Conservation (phyloP, 495 filamentous ascomycete genomes). For the Xylaria venustula region DNA sequence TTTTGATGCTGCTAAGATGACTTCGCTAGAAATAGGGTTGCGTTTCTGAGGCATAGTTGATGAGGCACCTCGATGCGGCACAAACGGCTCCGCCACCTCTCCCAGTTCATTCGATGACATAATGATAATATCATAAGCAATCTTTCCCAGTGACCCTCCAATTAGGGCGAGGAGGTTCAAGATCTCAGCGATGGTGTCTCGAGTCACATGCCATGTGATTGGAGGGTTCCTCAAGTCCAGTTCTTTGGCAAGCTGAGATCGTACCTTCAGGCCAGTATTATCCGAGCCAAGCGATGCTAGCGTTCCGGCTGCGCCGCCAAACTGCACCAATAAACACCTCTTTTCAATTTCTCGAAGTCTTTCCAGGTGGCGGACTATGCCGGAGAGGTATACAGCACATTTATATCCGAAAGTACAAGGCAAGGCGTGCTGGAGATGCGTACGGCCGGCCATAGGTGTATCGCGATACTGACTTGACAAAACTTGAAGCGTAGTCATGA, state of each 20-base stretch:
- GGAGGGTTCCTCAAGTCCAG: conserved; percentile 38
- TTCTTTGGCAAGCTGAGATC: conserved; percentile 41
- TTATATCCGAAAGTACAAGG: conserved; percentile 52
- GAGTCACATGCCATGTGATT: conserved; percentile 47
- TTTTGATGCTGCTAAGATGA: conserved; percentile 52
- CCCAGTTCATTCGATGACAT: conserved; percentile 55
- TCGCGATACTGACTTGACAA: conserved; percentile 43
- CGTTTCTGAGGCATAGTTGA: conserved; percentile 58
- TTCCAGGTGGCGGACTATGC: conserved; percentile 43
- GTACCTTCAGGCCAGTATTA: conserved; percentile 42
- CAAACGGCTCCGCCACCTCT: conserved; percentile 56
- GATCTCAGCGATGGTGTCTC: conserved; percentile 49
- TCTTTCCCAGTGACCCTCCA: conserved; percentile 49
- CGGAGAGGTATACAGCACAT: conserved; percentile 44
- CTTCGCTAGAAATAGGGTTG: conserved; percentile 54
- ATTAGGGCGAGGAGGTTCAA: conserved; percentile 50
- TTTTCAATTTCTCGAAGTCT: conserved; percentile 38
- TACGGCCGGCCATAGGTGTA: conserved; percentile 52
- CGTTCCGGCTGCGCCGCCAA: conserved; percentile 50
- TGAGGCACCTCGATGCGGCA: conserved; percentile 52
- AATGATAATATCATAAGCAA: conserved; percentile 55
- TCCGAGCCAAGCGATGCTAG: conserved; percentile 41
- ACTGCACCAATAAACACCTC: conserved; percentile 44
- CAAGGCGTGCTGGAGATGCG: conserved; percentile 52
- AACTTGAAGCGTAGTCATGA: conserved; percentile 35